Evolutionary conservation across 805 yeast genomes (phyloP), one percentile per base, ranked within the genome.

Genomic region (Pichia thaimueangensis): DNA sequence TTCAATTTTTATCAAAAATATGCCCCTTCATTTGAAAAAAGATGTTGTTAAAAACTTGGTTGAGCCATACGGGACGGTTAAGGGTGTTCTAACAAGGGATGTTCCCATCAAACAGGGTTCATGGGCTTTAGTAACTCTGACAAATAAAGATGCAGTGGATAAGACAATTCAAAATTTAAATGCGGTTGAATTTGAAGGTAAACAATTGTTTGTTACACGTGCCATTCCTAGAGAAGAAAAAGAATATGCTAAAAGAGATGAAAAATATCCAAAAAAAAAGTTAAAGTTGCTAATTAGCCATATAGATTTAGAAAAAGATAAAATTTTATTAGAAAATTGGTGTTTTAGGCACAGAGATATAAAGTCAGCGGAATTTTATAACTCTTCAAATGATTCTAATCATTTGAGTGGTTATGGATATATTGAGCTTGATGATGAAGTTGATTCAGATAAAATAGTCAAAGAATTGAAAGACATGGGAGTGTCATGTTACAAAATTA

Each of bases 221-320:
- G 65, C 64, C 6, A 58, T 61, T 41, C 65, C 65, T 15, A 56
- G 60, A 25, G 64, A 59, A 33, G 53, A 57, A 28, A 61, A 60
- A 31, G 50, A 47, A 5, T 57, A 59, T 37, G 50, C 51, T 8
- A 51, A 47, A 42, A 52, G 31, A 24, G 45, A 40, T 8, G 51
- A 54, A 8, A 24, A 28, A 11, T 33, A 36, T 40, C 53, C 55
- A 17, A 48, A 53, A 31, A 47, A 50, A 37, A 55, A 45, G 41
- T 37, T 54, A 24, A 59, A 59, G 40, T 48, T 60, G 11, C 41
- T 60, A 20, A 49, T 59, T 6, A 55, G 54, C 22, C 60, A 56
- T 1, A 42, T 60, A 17, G 52, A 58, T 42, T 42, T 53, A 16
- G 45, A 48, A 13, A 50, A 45, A 6, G 52, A 58, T 30, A 51